Evolutionary conservation across 2,329 filamentous ascomycete species (phyloP).

Genomic region (Penicillium aurantiogriseum): DNA sequence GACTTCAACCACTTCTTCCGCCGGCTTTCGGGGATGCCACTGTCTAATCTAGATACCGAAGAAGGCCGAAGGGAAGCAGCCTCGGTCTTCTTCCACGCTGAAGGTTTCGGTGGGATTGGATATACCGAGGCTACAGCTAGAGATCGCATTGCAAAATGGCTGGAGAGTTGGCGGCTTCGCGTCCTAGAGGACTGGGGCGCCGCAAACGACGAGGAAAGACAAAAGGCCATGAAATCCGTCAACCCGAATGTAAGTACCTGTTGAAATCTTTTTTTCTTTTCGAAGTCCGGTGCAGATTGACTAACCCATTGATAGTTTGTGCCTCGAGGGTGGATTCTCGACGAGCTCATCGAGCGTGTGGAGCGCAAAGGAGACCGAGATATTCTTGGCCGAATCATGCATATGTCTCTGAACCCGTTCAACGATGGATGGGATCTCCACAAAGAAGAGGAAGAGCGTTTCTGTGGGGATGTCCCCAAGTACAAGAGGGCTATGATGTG

Average conservation of each 20-base stretch:
- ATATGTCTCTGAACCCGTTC: slow-evolving; percentile 81
- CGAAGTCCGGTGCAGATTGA: not conserved
- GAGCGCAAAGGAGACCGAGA: slow-evolving; percentile 80
- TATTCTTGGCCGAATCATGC: slow-evolving; percentile 73
- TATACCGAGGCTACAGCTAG: slow-evolving; percentile 64
- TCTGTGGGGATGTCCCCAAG: slow-evolving; percentile 80
- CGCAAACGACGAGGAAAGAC: slow-evolving; percentile 61
- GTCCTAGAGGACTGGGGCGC: slow-evolving; percentile 73
- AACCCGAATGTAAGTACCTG: slow-evolving; percentile 68
- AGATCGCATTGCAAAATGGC: slow-evolving; percentile 71
- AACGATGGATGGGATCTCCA: slow-evolving; percentile 65
- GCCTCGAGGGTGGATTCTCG: slow-evolving; percentile 85
- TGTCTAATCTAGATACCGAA: slow-evolving; percentile 64
- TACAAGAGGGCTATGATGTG: slow-evolving; percentile 82
- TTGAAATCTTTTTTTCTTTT: not conserved
- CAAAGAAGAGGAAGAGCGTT: slow-evolving; percentile 72
- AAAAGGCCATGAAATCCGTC: slow-evolving; percentile 72
- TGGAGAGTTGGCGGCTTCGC: slow-evolving; percentile 72
- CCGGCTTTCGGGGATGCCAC: slow-evolving; percentile 63
- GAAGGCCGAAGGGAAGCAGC: slow-evolving; percentile 65
- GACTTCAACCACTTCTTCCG: slow-evolving; percentile 97
- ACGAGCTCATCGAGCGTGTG: slow-evolving; percentile 86
- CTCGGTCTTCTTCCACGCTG: slow-evolving; percentile 73
- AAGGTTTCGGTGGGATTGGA: slow-evolving; percentile 61
- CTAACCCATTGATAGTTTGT: slow-evolving; percentile 59